Evolutionary conservation across 176 grass and related monocot genomes (phyloP).

Genomic region (Carex kokanica): DNA sequence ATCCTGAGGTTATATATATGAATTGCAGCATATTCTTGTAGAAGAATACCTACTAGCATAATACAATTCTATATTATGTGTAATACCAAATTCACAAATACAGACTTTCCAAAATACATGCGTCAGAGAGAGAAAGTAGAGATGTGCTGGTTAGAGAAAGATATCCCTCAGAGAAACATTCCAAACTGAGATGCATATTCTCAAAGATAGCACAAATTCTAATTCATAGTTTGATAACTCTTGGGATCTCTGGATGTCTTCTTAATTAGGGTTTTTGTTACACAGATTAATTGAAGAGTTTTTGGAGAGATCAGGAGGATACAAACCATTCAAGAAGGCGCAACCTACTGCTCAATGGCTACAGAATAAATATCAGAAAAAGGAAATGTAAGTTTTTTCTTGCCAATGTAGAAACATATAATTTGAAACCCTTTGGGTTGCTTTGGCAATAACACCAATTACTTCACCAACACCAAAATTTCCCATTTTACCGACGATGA

Average conservation of each 20-base stretch:
- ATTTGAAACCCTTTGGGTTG: background rate
- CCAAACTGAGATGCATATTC: no score
- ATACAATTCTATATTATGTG: no score
- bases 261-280: background rate
- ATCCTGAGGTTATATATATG: no score
- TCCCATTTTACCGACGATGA: background rate
- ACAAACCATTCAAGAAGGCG: slow-evolving; percentile 32
- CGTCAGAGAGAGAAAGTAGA: no score
- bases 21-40: no score
- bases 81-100: no score
- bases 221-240: no score
- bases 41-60: no score
- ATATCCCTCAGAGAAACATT: no score
- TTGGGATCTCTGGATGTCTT: background rate
- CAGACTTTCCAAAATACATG: no score
- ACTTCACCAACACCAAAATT: background rate
- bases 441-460: background rate
- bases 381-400: slow-evolving; percentile 25
- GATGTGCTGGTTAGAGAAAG: no score
- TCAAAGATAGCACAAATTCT: no score
- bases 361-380: slow-evolving; percentile 41
- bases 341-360: slow-evolving; percentile 34
- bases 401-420: background rate
- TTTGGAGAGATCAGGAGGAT: slow-evolving; percentile 64
- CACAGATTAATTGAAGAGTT: slow-evolving; percentile 86